Evolutionary conservation across 2,329 filamentous ascomycete genomes (phyloP), one percentile per base, ranked within the genome.

Genomic region (Diaporthe sp.): DNA sequence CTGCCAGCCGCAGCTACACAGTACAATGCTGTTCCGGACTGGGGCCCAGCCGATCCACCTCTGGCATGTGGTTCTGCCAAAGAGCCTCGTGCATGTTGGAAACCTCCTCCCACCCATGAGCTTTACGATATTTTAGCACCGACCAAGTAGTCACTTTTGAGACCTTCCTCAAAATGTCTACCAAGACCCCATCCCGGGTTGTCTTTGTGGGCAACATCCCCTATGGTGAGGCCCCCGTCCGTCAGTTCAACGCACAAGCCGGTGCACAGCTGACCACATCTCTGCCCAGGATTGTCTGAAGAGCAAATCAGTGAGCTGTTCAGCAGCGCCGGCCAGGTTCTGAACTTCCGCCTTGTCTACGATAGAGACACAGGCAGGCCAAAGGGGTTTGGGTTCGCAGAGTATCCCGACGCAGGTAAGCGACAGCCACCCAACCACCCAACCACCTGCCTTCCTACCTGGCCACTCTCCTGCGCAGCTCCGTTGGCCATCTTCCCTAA

Each of bases 261-360:
- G 25, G 55, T 42, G 35, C 27, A 27, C 35, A 44, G 58, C 69
- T 74, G 22, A 77, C 76, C 61, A 9, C 27, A 27, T 22, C 35
- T 32, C 13, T 70, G 15, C 73, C n/a, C 80, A 98, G 96, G 96
- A 77, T 92, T 98, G 77, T 97, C 95, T 39, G 97, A 99, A 85
- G 96, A 98, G 83, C 94, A 98, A 82, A 98, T 99, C 79, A 93
- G 93, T 81, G 94, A 98, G 79, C 97, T 97, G 75, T 97, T 98
- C 83, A 94, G 92, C 81, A 93, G 94, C 77, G 95, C 94, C 70
- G 97, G 97, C 74, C 94, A 96, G 77, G 96, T 98, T 1, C 88
- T 97, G 74, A 96, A 94, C 82, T 98, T 98, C 83, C 92, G 96
- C 70, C 89, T 98, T 65, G 96, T 98, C 77, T 97, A 98, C 84